A percentile compares a stretch with the other conserved stretches of the same genome.
Conservation (phyloP, 495 filamentous ascomycete genomes). For the Alectoria sarmentosa region DNA sequence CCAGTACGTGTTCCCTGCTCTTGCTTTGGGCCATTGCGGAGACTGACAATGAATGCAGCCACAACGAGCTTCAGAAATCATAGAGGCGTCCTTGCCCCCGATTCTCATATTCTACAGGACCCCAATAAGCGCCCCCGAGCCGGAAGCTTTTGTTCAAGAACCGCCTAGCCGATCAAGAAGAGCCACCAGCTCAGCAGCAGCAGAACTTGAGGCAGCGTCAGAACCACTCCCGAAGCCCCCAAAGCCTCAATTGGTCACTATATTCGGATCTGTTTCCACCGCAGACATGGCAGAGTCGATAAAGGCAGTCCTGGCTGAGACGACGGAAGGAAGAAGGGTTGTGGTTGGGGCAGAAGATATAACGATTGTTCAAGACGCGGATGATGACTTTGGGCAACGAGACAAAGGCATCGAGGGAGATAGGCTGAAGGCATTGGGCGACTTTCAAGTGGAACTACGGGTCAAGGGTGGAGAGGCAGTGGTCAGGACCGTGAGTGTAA, state of each 20-base stretch:
- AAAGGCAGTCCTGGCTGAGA: slow-evolving; percentile 38
- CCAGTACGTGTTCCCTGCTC: slow-evolving; percentile 22
- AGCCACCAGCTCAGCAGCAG: slow-evolving; percentile 24
- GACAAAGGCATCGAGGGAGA: slow-evolving; percentile 26
- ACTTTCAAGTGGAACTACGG: slow-evolving; percentile 46
- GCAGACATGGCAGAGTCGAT: slow-evolving; percentile 45
- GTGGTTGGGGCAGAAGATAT: slow-evolving; percentile 46
- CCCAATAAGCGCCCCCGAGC: slow-evolving; percentile 22
- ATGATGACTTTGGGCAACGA: slow-evolving; percentile 23
- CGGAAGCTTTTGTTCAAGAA: slow-evolving; percentile 21
- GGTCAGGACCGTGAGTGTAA: slow-evolving; percentile 40
- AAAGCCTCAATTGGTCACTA: slow-evolving; percentile 29
- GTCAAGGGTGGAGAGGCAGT: slow-evolving; percentile 43
- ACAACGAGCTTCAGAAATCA: slow-evolving; percentile 39
- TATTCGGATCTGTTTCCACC: slow-evolving; percentile 52
- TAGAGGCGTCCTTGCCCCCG: slow-evolving; percentile 42
- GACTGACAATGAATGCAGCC: slow-evolving; percentile 32
- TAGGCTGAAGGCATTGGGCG: slow-evolving; percentile 48
- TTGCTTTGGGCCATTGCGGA: neutral
- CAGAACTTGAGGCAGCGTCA: slow-evolving; percentile 25
- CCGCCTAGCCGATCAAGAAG: slow-evolving; percentile 29
- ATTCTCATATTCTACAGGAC: slow-evolving; percentile 47
- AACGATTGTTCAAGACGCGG: slow-evolving; percentile 35
- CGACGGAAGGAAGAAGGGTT: slow-evolving; percentile 44
- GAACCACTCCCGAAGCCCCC: slow-evolving; percentile 23